Conservation (phyloP, 352 stramenopile species). For the Vaucheria bursata region DNA sequence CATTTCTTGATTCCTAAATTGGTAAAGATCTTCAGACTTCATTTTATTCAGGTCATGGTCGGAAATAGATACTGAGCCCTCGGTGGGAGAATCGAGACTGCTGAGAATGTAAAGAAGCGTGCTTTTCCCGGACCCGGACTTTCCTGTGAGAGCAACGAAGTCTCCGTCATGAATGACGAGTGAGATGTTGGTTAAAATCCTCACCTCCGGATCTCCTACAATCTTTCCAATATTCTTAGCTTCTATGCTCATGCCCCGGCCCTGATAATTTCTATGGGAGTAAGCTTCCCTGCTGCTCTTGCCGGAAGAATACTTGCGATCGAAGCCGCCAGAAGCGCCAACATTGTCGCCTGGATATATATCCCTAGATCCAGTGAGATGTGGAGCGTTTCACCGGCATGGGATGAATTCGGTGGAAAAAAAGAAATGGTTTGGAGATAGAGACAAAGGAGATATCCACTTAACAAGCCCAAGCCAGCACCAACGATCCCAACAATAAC, state of each 20-base stretch:
- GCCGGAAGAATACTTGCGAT: neutral
- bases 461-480: neutral
- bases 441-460: neutral
- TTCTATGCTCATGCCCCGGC: neutral
- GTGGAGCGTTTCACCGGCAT: neutral
- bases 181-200: neutral
- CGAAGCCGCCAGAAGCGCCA: neutral
- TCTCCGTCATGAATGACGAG: neutral
- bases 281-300: neutral
- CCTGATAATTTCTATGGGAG: neutral
- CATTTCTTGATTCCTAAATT: neutral
- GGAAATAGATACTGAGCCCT: neutral
- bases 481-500: neutral
- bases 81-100: neutral
- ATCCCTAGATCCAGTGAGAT: neutral
- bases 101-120: neutral
- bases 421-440: neutral
- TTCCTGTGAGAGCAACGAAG: neutral
- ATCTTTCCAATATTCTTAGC: neutral
- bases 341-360: neutral
- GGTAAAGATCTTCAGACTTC: neutral
- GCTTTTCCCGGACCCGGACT: neutral
- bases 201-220: neutral
- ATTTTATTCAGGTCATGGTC: neutral
- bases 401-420: neutral